A percentile compares a stretch with the other conserved stretches of the same genome.
Conservation (phyloP, 768 basidiomycete genomes). For the Polyporus arcularius region DNA sequence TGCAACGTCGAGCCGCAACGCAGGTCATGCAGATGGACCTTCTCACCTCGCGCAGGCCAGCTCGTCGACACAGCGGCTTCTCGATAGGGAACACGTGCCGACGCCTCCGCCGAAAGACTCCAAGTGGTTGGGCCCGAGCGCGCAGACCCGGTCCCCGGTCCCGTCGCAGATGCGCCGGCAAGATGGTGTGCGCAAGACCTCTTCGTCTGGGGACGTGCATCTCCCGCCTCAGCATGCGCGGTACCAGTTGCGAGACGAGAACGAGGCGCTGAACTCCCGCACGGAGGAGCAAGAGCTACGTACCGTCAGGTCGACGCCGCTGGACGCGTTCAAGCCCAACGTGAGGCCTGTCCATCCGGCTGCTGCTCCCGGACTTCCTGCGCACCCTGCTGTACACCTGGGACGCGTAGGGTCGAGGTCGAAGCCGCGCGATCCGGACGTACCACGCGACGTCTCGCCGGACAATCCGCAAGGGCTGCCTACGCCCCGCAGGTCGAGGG, state of each 20-base stretch:
- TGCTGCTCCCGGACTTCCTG: background rate
- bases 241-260: slow-evolving; percentile 2
- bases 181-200: background rate
- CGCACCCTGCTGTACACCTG: background rate
- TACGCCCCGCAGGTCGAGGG: slow-evolving; percentile 6
- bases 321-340: background rate
- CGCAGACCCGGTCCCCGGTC: background rate
- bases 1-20: background rate
- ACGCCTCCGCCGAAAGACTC: background rate
- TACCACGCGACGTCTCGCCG: slow-evolving; percentile 12
- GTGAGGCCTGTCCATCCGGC: background rate
- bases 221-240: slow-evolving; percentile 2
- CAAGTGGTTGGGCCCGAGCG: background rate
- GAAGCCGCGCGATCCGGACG: slow-evolving; percentile 9
- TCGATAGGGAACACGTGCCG: background rate
- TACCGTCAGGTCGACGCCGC: slow-evolving; percentile 8
- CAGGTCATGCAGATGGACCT: background rate
- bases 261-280: background rate
- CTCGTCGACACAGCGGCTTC: background rate
- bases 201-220: slow-evolving; percentile 10
- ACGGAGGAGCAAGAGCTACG: background rate
- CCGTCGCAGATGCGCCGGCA: background rate
- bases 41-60: background rate
- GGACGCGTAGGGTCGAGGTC: background rate
- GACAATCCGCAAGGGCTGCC: slow-evolving; percentile 15